Conservation (phyloP, 1,284 basidiomycete genomes). For the Rhizoctonia solani region DNA sequence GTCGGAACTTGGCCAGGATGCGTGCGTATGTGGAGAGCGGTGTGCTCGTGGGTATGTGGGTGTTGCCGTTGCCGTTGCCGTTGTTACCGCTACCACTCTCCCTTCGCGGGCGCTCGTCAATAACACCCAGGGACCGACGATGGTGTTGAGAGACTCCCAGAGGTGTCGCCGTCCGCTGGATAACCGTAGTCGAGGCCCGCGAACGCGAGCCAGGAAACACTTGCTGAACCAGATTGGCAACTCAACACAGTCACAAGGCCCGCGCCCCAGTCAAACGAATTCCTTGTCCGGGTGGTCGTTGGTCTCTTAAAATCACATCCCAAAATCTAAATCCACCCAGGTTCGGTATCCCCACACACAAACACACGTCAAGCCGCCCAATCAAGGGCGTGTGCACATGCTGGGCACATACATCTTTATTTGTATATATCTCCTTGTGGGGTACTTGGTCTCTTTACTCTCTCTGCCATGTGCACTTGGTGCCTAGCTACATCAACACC, state of each 20-base stretch:
- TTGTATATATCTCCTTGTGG: too few species aligned
- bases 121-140: slow-evolving; percentile 18
- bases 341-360: background rate
- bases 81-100: too few species aligned
- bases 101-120: slow-evolving; percentile 28
- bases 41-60: background rate
- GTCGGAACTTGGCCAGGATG: slow-evolving; percentile 12
- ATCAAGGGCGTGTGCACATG: background rate
- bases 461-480: background rate
- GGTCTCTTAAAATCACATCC: background rate
- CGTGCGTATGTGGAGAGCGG: slow-evolving; percentile 11
- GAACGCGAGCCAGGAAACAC: background rate
- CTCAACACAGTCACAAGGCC: too few species aligned
- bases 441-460: too few species aligned
- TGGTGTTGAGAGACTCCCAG: slow-evolving; percentile 8
- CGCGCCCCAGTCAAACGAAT: too few species aligned
- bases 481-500: background rate
- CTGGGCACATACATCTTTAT: too few species aligned
- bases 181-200: background rate
- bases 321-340: background rate
- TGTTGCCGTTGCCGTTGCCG: too few species aligned
- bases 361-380: slow-evolving; percentile 5
- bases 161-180: slow-evolving; percentile 3
- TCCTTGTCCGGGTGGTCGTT: background rate
- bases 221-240: too few species aligned